phyloP scores from a whole-genome alignment of 768 basidiomycete genomes.

The Tricholoma flavovirens region DNA sequence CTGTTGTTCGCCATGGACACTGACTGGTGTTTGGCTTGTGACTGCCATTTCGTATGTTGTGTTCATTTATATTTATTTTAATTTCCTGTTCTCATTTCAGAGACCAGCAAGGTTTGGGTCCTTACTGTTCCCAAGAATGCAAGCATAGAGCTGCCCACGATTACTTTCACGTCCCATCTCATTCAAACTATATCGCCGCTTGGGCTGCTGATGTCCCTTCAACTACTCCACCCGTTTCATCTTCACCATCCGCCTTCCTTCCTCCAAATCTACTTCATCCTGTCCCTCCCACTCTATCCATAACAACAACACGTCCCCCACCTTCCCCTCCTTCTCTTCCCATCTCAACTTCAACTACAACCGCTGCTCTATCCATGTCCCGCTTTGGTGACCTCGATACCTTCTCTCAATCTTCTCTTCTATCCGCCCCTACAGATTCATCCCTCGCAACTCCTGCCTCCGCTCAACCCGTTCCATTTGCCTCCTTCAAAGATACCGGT shows the following conservation, averaged over 20 bases:
- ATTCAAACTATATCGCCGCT: constrained; percentile 38
- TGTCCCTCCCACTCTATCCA: constrained; percentile 44
- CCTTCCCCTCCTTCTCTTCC: constrained; percentile 26
- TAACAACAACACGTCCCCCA: constrained; percentile 35
- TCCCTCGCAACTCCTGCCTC: constrained; percentile 49
- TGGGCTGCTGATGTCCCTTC: constrained; percentile 39
- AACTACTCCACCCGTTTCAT: constrained; percentile 13
- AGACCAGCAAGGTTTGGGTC: constrained; percentile 26
- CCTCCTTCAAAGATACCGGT: constrained; percentile 12
- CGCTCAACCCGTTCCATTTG: constrained; percentile 31
- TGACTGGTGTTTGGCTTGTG: constrained; percentile 69
- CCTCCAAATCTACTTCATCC: constrained; percentile 38
- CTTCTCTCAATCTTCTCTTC: constrained; percentile 28
- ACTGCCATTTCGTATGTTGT: constrained; percentile 47
- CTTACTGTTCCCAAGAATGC: constrained; percentile 51
- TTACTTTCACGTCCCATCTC: too few species aligned
- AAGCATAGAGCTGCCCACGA: constrained; percentile 24
- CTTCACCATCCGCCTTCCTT: constrained; percentile 11
- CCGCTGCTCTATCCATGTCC: constrained; percentile 24
- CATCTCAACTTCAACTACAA: constrained; percentile 29
- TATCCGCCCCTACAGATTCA: constrained; percentile 39
- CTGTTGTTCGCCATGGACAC: constrained; percentile 48
- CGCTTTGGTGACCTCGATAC: constrained; percentile 25
- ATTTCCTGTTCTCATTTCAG: constrained; percentile 1
- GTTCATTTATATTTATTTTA: constrained; percentile 1